Evolutionary conservation across 306 rosid species (phyloP).

Genomic region (Potentilla sterilis): DNA sequence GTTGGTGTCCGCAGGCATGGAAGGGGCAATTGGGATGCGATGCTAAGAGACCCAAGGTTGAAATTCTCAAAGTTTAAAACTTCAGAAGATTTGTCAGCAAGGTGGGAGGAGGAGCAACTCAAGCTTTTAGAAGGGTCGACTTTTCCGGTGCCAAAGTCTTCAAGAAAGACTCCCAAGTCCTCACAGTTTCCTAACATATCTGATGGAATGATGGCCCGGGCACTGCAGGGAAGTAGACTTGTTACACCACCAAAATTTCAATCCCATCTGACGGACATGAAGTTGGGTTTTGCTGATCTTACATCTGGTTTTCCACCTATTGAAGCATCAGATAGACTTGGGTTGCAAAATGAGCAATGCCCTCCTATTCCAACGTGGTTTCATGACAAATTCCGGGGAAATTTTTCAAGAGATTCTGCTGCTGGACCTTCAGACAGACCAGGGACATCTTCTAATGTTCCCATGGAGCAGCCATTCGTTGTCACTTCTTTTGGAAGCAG

Average conservation of each 20-base stretch:
- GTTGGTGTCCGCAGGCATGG: conserved; percentile 99
- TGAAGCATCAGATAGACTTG: conserved; percentile 51
- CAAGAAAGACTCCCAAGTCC: conserved; percentile 58
- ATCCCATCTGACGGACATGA: conserved; percentile 90
- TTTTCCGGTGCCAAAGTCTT: conserved; percentile 54
- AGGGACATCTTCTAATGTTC: conserved; percentile 64
- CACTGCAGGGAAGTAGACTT: conserved; percentile 89
- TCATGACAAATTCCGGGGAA: conserved; percentile 50
- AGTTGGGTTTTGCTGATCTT: conserved; percentile 78
- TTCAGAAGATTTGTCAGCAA: conserved; percentile 64
- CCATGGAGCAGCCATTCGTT: conserved; percentile 61
- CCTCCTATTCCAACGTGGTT: conserved; percentile 58
- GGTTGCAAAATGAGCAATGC: conserved; percentile 61
- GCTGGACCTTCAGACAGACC: conserved; percentile 74
- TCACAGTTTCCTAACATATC: conserved; percentile 73
- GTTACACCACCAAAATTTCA: conserved; percentile 72
- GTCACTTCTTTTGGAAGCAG: conserved; percentile 70
- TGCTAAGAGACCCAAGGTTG: conserved; percentile 84
- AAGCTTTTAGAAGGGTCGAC: conserved; percentile 76
- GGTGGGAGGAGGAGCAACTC: conserved; percentile 96
- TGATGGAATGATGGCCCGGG: conserved; percentile 98
- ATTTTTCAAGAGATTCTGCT: conserved; percentile 58
- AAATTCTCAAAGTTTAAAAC: conserved; percentile 77
- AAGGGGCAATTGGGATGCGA: conserved; percentile 87
- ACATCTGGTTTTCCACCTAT: conserved; percentile 51